A percentile compares a stretch with the other conserved stretches of the same genome.
Conservation (phyloP, 306 rosid genomes). For the Quercus mongolica region DNA sequence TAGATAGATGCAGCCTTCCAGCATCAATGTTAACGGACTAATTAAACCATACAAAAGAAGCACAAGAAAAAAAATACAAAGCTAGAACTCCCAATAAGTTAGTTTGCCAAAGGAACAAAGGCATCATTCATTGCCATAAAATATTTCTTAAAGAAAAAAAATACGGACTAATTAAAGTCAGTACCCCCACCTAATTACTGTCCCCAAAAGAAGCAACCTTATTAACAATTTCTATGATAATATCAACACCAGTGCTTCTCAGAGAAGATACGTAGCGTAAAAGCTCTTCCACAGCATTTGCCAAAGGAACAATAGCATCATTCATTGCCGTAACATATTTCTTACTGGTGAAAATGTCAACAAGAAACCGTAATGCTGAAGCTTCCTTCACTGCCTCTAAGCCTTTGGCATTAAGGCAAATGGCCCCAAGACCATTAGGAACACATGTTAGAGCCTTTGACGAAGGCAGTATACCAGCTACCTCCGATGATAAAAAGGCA, state of each 20-base stretch:
- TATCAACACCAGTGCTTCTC: constrained; percentile 85
- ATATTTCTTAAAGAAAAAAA: too few relatives aligned
- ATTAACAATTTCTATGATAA: constrained; percentile 72
- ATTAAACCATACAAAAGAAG: too few relatives aligned
- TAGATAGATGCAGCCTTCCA: too few relatives aligned
- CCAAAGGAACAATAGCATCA: constrained; percentile 89
- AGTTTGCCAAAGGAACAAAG: too few relatives aligned
- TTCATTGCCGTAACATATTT: constrained; percentile 77
- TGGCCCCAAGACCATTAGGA: constrained; percentile 96
- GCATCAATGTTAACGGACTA: too few relatives aligned
- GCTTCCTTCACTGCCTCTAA: constrained; percentile 80
- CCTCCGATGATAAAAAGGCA: constrained; percentile 83
- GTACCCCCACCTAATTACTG: constrained; percentile 43
- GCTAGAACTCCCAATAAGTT: too few relatives aligned
- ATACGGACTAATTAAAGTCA: constrained; percentile 15
- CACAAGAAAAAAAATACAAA: too few relatives aligned
- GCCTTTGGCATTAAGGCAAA: constrained; percentile 91
- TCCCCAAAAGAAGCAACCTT: constrained; percentile 68
- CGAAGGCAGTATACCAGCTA: constrained; percentile 81
- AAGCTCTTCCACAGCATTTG: constrained; percentile 95
- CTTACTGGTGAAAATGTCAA: constrained; percentile 80
- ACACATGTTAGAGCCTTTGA: constrained; percentile 86
- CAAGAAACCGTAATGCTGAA: constrained; percentile 68
- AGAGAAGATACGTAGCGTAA: constrained; percentile 84
- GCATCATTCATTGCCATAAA: too few relatives aligned